Conservation (phyloP, 2,329 filamentous ascomycete genomes). For the Ampelomyces quisqualis region DNA sequence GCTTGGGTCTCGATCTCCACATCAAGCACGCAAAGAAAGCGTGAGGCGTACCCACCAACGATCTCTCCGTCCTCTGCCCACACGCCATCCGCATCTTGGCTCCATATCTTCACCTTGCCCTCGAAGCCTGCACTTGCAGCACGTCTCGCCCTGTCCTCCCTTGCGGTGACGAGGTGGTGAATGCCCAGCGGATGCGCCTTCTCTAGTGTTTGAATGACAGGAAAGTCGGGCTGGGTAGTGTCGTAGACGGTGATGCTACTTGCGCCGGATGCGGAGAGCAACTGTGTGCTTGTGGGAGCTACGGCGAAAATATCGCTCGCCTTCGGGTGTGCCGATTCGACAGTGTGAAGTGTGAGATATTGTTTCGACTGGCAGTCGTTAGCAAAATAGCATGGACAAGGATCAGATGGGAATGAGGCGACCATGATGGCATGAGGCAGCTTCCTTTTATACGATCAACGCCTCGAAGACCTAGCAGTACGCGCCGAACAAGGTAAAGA, state of each 20-base stretch:
- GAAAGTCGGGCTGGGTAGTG: constrained; percentile 68
- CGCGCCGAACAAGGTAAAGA: neutral
- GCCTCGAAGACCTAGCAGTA: neutral
- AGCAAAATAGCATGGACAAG: constrained; percentile 10
- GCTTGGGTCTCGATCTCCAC: neutral
- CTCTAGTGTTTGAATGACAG: constrained; percentile 75
- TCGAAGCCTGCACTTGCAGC: constrained; percentile 87
- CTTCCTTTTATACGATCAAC: neutral
- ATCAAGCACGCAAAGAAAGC: constrained; percentile 12
- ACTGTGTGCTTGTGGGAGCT: constrained; percentile 68
- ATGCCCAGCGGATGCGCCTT: constrained; percentile 84
- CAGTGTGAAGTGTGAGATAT: constrained; percentile 89
- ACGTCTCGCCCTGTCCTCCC: constrained; percentile 60
- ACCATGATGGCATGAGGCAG: neutral
- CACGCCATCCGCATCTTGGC: constrained; percentile 51
- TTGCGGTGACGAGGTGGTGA: constrained; percentile 78
- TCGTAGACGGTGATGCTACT: constrained; percentile 71
- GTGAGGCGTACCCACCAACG: constrained; percentile 41
- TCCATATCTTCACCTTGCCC: constrained; percentile 86
- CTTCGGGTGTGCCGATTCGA: constrained; percentile 76
- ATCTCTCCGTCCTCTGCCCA: constrained; percentile 57
- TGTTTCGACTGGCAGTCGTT: constrained; percentile 76
- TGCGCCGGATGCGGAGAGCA: constrained; percentile 82
- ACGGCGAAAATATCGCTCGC: constrained; percentile 78
- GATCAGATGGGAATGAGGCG: neutral